Base-by-base conservation (phyloP, 139 green algal genomes). In the Mesotaenium endlicherianum region DNA sequence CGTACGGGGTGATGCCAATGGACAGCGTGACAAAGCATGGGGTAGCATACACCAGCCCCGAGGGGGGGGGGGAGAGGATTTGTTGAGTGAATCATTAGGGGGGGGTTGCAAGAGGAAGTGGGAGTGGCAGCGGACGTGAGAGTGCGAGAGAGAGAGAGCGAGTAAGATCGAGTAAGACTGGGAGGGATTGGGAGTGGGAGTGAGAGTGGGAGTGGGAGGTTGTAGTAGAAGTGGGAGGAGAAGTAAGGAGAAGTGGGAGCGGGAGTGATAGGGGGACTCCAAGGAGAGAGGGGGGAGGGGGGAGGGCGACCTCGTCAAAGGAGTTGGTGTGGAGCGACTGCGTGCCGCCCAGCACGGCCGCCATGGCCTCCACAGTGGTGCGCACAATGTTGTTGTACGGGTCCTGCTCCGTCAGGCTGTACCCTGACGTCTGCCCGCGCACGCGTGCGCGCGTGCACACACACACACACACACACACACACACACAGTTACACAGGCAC, bases 281-380 rank as follows among this genome's bases (percentile, higher is more conserved):
- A 64, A 20, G 53, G 26, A 34, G 53, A 34, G 26, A 64, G 53
- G 26, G 53, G 14, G 14, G 11, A 75, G 34, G 16, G 40, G 64
- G 14, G 11, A 75, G 6, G 36, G 16, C 53, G 3, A 83, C 81
- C 87, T 94, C 91, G 72, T 94, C 91, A 58, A 92, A 94, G 17
- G 90, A 92, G 78, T 94, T 94, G 70, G 91, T 94, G 81, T 94
- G 91, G 8, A 94, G 90, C 0, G 84, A 91, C 89, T 94, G 91
- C 6, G 91, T 94, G 68, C 91, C 91, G n/a, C 91, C 91, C 60
- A 93, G 68, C 41, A 92, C 89, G 5, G 91, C 91, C 17, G 90
- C 90, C 91, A 94, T 87, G 1, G 91, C 75, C 57, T 82, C 83
- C 0, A 88, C 45, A 4, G 83, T 86, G 5, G 83, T 88, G 87